Evolutionary conservation across 257 asterid genomes (phyloP), one percentile per base, ranked within the genome.

Genomic region (Catharanthus roseus): DNA sequence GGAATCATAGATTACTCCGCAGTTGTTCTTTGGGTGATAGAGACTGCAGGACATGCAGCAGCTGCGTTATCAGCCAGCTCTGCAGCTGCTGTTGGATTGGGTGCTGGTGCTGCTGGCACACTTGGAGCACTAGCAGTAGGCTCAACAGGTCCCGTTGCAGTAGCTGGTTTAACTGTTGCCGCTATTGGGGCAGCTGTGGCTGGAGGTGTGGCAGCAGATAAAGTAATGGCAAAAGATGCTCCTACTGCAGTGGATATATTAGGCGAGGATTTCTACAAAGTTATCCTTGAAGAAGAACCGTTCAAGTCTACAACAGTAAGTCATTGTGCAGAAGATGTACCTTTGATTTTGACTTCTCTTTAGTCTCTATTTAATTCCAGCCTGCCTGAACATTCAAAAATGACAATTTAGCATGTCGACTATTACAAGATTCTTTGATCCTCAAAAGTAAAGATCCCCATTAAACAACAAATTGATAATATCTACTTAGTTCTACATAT

Each of bases 181-280:
- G 97, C 96, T 0, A 88, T 92, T 3, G 93, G 97, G 67, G 98
- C 93, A 0, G 98, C 98, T 0, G 91, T 90, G 47, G 96, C 82
- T 0, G 96, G 98, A 12, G 98, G 96, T 13, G 78, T 85, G 69
- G 90, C 88, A 2, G 96, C 86, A 6, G 96, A 90, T 0, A 82
- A 71, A 65, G 91, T 87, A 51, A 80, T 88, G 62, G 97, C 86
- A 44, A 87, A 73, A 67, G 95, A 89, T 58, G 91, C 90, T 29
- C 78, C 90, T 0, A 77, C 87, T 0, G 95, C 96, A 0, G 97
- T 82, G 2, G 84, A 86, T 76, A 85, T 77, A 77, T 72, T 91
- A 33, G 98, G 97, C 0, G 88, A 91, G 70, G 97, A 89, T 77
- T 93, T 91, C 71, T 93, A 91, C 90, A 93, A 86, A 80, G 90